phyloP scores from a whole-genome alignment of 2,329 filamentous ascomycete species.

The Coniella lustricola region DNA sequence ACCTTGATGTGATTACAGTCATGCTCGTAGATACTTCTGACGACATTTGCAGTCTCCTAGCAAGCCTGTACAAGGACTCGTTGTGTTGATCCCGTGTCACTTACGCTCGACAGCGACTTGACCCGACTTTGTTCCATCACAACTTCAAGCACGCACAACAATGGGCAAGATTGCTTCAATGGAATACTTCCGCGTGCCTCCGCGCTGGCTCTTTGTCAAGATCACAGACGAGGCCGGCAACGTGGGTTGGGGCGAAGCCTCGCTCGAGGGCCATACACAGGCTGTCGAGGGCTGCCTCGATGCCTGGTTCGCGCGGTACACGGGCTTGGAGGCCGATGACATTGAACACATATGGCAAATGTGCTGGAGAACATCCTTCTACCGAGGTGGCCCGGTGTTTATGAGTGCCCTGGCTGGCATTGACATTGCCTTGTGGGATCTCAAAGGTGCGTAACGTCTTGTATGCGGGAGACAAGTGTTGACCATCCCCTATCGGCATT shows the following conservation, averaged over 20 bases:
- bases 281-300: slow-evolving; percentile 59
- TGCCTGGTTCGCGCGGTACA: slow-evolving; percentile 48
- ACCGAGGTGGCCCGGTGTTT: slow-evolving; percentile 62
- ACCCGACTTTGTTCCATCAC: too few species aligned
- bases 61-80: too few species aligned
- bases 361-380: slow-evolving; percentile 57
- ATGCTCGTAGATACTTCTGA: too few species aligned
- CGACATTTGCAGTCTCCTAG: too few species aligned
- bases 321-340: slow-evolving; percentile 56
- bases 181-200: slow-evolving; percentile 59
- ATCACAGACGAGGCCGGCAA: slow-evolving; percentile 52
- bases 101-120: too few species aligned
- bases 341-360: slow-evolving; percentile 67
- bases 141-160: neutral
- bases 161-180: slow-evolving; percentile 56
- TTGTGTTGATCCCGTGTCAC: too few species aligned
- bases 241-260: slow-evolving; percentile 59
- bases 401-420: slow-evolving; percentile 63
- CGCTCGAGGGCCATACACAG: slow-evolving; percentile 57
- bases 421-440: slow-evolving; percentile 63
- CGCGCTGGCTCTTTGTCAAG: slow-evolving; percentile 63
- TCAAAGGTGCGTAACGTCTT: slow-evolving; percentile 40
- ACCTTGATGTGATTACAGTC: too few species aligned
- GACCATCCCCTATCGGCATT: neutral
- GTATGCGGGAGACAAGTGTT: neutral